Evolutionary conservation across 768 basidiomycete species (phyloP), one percentile per base, ranked within the genome.

Genomic region (Psilocybe cyanescens): DNA sequence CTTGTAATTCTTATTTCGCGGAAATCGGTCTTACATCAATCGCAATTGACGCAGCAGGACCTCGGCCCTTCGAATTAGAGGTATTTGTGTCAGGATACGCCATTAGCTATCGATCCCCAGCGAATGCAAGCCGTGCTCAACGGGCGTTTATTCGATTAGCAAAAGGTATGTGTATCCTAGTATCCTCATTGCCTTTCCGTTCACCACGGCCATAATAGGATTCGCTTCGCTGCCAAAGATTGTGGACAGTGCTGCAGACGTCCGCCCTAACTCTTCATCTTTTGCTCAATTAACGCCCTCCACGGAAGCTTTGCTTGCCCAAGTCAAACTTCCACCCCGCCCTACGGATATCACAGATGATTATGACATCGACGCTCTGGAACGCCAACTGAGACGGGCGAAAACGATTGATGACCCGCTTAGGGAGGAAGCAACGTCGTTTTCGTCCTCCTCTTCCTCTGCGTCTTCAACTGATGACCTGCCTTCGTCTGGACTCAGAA

Each of bases 1-100:
- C 8, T 5, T 8, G n/a, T 31, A 17, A 35, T 52, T 24, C 24
- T 44, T 45, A 14, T 31, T 48, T 17, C n/a, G 8, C 24, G 11
- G 11, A 6, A 7, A 35, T 35, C 11, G 33, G 33, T 35, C 46
- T 16, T 19, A 19, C 6, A 47, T 52, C 37, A 31, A 57, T 16
- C n/a, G 6, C 30, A 41, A 17, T 51, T 9, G 50, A 29, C 29
- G 31, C 31, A 46, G 55, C 46, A n/a, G 70, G 59, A 6, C 70
- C 70, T n/a, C 59, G 64, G 46, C 74, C 85, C 3, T 95, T 93
- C 65, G 86, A 89, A 55, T 73, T 95, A 3, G 86, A 90, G 46
- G 76, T 94, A 0, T 89, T 86, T 50, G 78, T 94, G 7, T 91
- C 92, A 12, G 95, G 94, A 0, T 93, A 86, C 65, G 92, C 90